Base-by-base conservation (phyloP, 1,139 yeast genomes). In the Kazachstania sp. region DNA sequence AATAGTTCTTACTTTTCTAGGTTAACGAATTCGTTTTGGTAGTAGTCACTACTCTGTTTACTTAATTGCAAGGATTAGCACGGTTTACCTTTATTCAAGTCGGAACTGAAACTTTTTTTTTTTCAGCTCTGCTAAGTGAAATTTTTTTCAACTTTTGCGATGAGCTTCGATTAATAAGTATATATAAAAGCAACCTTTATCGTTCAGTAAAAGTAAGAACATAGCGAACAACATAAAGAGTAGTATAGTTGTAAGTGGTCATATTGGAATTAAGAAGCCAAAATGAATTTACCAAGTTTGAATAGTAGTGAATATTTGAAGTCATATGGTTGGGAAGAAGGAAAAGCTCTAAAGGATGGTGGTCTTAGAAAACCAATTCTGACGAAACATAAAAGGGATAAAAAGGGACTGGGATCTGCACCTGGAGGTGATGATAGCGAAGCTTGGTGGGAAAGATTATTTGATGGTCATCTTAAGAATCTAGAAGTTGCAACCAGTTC, bases 391-490 rank as follows among this genome's bases (percentile, higher is more conserved):
- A 88, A 92, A 68, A 81, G 81, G 56, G 97, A 92, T 61, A 83
- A 81, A 49, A 87, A 87, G 61, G 98, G 98, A 3, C 72, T 92
- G 40, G 72, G 71, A 4, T 58, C 63, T 39, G 70, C 70, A 4
- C 61, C 63, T 9, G 66, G 66, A 28, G 57, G 57, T 7, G 83
- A 77, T 51, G 81, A 83, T 19, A 54, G 66, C 37, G 97, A 88
- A 59, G 83, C 86, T 45, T 92, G 98, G 98, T 92, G 98, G 98
- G 97, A 92, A 56, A 75, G 84, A 55, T 71, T 90, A 43, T 92
- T 92, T 68, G 97, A 92, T 65, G 96, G 96, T 1, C 96, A 88
- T 58, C 74, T 92, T 53, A 86, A 86, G 61, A 77, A 79, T 19
- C 65, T 92, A 43, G 90, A 86, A 49, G 92, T 88, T 7, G 70